Percentiles rank a stretch among this genome's conserved stretches.
These are phyloP conservation scores for Fusarium sarcochroum DNA, from an alignment of 2,329 filamentous ascomycete genomes.

Conservation along the genomic window DNA sequence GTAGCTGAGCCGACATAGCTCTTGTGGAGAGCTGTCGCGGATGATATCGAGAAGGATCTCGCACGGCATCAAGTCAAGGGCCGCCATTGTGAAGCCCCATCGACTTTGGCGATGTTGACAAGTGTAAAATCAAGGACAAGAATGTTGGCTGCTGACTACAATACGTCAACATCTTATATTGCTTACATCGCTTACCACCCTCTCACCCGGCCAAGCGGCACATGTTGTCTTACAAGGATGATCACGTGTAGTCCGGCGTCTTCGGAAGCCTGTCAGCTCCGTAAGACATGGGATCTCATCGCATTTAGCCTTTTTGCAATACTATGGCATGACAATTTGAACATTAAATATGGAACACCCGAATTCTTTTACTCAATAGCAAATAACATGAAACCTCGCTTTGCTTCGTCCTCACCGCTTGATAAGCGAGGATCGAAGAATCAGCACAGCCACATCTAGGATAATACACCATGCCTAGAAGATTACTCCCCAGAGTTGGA, in stretches of 20 bases:
- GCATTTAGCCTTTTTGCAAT: no score
- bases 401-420: no score
- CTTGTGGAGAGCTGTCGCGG: neutral
- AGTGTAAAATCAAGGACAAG: accelerated
- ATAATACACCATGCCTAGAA: no score
- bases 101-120: neutral
- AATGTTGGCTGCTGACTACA: neutral
- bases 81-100: neutral
- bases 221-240: neutral
- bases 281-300: no score
- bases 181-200: constrained; percentile 12
- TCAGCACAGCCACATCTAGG: no score
- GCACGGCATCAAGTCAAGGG: neutral
- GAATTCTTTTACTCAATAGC: no score
- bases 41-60: constrained; percentile 19
- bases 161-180: neutral
- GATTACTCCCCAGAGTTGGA: no score
- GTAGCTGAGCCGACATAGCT: constrained; percentile 6
- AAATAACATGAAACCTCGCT: no score
- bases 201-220: neutral
- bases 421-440: no score
- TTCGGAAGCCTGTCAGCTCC: neutral
- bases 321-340: no score
- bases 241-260: neutral
- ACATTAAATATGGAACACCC: no score